These are phyloP conservation scores for Austroboletus niveus DNA, from an alignment of 1,284 basidiomycete species.

Conservation along the genomic window DNA sequence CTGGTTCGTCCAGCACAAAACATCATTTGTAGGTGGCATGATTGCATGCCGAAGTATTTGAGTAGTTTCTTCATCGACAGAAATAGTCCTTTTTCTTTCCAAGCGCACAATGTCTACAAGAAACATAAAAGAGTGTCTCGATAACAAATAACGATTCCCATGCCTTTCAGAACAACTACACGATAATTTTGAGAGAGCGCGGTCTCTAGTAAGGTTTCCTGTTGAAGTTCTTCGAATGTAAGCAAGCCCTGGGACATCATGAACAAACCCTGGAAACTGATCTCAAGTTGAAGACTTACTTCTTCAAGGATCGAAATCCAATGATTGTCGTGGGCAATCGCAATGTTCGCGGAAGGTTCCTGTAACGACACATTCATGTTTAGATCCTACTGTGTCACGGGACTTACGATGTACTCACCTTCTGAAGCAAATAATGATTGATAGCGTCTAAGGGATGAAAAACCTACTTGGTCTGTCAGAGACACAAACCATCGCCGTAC, in stretches of 20 bases:
- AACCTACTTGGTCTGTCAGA: background rate
- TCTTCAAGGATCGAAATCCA: conserved; percentile 14
- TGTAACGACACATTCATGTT: background rate
- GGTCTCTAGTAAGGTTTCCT: background rate
- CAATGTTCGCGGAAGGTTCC: conserved; percentile 9
- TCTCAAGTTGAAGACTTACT: background rate
- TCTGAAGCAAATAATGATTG: conserved; percentile 10
- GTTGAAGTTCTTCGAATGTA: background rate
- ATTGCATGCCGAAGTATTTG: no score
- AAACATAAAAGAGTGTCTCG: background rate
- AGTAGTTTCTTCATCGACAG: background rate
- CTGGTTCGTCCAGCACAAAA: no score
- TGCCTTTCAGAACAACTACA: background rate
- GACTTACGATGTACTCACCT: background rate
- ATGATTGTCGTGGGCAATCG: conserved; percentile 3
- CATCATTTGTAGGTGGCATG: no score
- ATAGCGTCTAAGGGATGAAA: conserved; percentile 13
- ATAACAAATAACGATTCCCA: background rate
- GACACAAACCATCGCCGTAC: no score
- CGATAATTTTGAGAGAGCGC: conserved; percentile 1
- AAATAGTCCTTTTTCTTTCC: background rate
- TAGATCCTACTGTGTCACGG: no score
- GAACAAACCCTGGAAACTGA: background rate
- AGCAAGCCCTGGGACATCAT: background rate
- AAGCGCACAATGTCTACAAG: conserved; percentile 2